A percentile compares a stretch with the other conserved stretches of the same genome.
phyloP scores from a whole-genome alignment of 768 basidiomycete species.

The Lactarius hatsudake region DNA sequence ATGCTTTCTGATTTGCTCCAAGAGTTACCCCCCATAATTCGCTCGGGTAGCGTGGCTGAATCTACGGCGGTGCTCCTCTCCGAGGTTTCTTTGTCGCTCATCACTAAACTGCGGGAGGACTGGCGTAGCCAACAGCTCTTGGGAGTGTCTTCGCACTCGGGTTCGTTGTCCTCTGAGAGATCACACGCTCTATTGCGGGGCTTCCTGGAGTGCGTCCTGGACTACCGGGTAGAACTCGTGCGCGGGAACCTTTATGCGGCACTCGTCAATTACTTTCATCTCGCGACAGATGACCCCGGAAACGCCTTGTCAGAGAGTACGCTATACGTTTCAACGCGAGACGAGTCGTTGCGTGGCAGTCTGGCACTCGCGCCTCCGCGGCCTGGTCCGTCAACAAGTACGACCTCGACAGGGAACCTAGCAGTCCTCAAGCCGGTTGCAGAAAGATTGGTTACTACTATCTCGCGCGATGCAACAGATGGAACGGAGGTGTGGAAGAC shows the following conservation, averaged over 20 bases:
- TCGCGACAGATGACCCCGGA: slow-evolving; percentile 42
- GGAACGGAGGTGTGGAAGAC: slow-evolving; percentile 98
- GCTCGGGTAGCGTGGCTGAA: slow-evolving; percentile 62
- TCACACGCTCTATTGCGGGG: slow-evolving; percentile 70
- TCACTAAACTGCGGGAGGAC: slow-evolving; percentile 88
- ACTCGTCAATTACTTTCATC: slow-evolving; percentile 84
- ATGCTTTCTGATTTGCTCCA: slow-evolving; percentile 90
- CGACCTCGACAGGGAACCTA: slow-evolving; percentile 52
- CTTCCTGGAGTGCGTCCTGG: slow-evolving; percentile 70
- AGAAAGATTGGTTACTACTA: slow-evolving; percentile 67
- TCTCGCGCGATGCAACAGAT: slow-evolving; percentile 91
- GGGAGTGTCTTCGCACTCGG: slow-evolving; percentile 60
- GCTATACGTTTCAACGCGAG: slow-evolving; percentile 7
- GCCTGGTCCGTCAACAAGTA: background rate
- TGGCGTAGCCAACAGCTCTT: slow-evolving; percentile 67
- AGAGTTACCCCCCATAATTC: slow-evolving; percentile 69
- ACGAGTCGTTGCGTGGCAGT: slow-evolving; percentile 26
- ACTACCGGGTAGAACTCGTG: slow-evolving; percentile 78
- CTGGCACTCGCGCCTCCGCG: slow-evolving; percentile 33
- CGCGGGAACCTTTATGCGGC: slow-evolving; percentile 95
- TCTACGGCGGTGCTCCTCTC: slow-evolving; percentile 79
- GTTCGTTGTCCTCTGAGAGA: slow-evolving; percentile 76
- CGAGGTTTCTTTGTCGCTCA: slow-evolving; percentile 74
- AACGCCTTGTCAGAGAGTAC: background rate
- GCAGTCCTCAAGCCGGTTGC: slow-evolving; percentile 61